Evolutionary conservation across 768 basidiomycete genomes (phyloP).

Genomic region (Calocybe gangraenosa): DNA sequence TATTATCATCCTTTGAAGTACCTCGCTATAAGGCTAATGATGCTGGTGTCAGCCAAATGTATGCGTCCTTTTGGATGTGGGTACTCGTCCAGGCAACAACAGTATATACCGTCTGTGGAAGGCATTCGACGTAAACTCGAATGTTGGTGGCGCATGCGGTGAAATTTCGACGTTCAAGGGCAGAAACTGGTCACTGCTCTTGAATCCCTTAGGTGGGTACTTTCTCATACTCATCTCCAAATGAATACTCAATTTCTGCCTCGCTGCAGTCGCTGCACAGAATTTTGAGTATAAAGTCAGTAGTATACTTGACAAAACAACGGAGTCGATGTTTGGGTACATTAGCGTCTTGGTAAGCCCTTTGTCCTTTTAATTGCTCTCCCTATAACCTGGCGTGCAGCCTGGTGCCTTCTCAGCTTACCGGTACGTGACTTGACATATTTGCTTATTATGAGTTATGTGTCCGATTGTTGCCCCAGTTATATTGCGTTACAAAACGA

Average conservation of each 20-base stretch:
- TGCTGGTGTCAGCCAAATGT: slow-evolving; percentile 82
- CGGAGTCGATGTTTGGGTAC: slow-evolving; percentile 89
- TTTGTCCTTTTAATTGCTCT: background rate
- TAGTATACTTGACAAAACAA: slow-evolving; percentile 88
- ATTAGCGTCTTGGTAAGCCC: slow-evolving; percentile 80
- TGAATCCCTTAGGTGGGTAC: slow-evolving; percentile 76
- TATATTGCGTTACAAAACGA: slow-evolving; percentile 91
- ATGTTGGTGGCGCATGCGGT: slow-evolving; percentile 95
- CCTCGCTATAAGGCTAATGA: background rate
- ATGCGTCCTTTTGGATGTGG: slow-evolving; percentile 90
- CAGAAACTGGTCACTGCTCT: slow-evolving; percentile 71
- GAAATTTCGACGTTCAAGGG: slow-evolving; percentile 94
- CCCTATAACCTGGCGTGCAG: slow-evolving; percentile 23
- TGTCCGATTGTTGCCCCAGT: slow-evolving; percentile 24
- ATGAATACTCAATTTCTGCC: background rate
- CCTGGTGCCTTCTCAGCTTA: slow-evolving; percentile 96
- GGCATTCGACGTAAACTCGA: slow-evolving; percentile 86
- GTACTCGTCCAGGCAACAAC: slow-evolving; percentile 84
- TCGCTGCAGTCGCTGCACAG: slow-evolving; percentile 73
- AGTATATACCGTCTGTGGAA: slow-evolving; percentile 97
- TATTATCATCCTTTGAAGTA: background rate
- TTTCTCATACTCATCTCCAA: background rate
- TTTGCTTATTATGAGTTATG: slow-evolving; percentile 5
- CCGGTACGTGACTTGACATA: slow-evolving; percentile 31
- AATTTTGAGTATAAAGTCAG: slow-evolving; percentile 96